Base-by-base conservation (phyloP, 768 basidiomycete genomes). In the Mycena crocata region DNA sequence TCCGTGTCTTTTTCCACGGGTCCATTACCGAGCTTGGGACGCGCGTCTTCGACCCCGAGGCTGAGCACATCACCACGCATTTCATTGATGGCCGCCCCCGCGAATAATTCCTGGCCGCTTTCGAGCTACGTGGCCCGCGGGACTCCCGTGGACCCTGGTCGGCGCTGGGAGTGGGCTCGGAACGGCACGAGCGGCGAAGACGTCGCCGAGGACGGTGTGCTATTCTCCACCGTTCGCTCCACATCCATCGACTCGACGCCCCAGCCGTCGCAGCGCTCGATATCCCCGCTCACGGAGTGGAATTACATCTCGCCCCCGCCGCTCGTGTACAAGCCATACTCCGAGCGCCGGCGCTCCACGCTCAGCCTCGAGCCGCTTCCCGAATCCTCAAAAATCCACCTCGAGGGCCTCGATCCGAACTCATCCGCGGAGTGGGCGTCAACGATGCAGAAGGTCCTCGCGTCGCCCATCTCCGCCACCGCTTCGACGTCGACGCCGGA, bases 151-250 rank as follows among this genome's bases (percentile, higher is more conserved):
- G 85, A 86, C 67, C 79, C 74, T 19, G 79, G 72, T 37, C 75
- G 85, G 56, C 73, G 81, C 28, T 75, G 79, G 26, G 82, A 85
- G 71, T 87, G 85, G 86, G 81, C 80, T 30, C 83, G 78, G 1
- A 76, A 75, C 26, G 80, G 77, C 17, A 79, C 82, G 8, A 79
- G 74, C 30, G 65, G 52, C 15, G 65, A 57, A 3, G 61, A 54
- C 19, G 66, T 56, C 50, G 61, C 55, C 6, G 85, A 86, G 71
- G 83, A 86, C 55, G 85, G 85, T 1, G 65, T 84, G 2, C 74
- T 86, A 9, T 82, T 83, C 62, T 78, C 83, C 0, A 69, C 77
- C 23, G 69, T 71, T 9, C 79, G 80, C 23, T 75, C 81, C 10
- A 77, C 81, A 0, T 84, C 83, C 5, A 71, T 84, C 28, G 84